These are phyloP conservation scores for Lepidium sativum DNA, from an alignment of 345 rosid species.

Conservation along the genomic window DNA sequence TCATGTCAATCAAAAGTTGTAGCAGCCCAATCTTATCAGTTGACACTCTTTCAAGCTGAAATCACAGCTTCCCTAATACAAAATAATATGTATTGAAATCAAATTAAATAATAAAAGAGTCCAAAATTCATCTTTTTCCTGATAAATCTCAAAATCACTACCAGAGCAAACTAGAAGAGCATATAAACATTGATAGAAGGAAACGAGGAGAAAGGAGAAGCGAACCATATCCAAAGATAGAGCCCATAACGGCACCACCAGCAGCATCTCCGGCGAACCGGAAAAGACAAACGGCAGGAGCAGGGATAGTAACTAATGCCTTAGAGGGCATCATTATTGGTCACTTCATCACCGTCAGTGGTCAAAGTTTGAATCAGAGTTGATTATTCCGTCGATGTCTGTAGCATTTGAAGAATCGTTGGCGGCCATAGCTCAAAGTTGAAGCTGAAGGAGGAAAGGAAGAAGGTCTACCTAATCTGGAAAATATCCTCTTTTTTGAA, in stretches of 20 bases:
- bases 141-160: not conserved
- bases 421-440: slow-evolving; percentile 32
- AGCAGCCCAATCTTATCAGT: slow-evolving; percentile 10
- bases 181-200: not conserved
- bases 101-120: not conserved
- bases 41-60: not conserved
- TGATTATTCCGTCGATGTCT: slow-evolving; percentile 15
- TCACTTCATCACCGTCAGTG: slow-evolving; percentile 18
- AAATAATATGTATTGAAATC: not conserved
- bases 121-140: not conserved
- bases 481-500: not conserved
- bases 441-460: not conserved
- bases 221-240: slow-evolving; percentile 75
- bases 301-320: slow-evolving; percentile 34
- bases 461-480: slow-evolving; percentile 11
- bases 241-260: slow-evolving; percentile 87
- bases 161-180: not conserved
- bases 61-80: not conserved
- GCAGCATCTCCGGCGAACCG: slow-evolving; percentile 71
- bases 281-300: slow-evolving; percentile 62
- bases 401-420: slow-evolving; percentile 33
- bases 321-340: slow-evolving; percentile 29
- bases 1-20: not conserved
- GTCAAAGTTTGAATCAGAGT: slow-evolving; percentile 17
- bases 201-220: not conserved